Percentiles rank a stretch among this genome's conserved stretches.
Evolutionary conservation across 2,329 filamentous ascomycete species (phyloP).

Genomic region (Grosmannia penicillata): DNA sequence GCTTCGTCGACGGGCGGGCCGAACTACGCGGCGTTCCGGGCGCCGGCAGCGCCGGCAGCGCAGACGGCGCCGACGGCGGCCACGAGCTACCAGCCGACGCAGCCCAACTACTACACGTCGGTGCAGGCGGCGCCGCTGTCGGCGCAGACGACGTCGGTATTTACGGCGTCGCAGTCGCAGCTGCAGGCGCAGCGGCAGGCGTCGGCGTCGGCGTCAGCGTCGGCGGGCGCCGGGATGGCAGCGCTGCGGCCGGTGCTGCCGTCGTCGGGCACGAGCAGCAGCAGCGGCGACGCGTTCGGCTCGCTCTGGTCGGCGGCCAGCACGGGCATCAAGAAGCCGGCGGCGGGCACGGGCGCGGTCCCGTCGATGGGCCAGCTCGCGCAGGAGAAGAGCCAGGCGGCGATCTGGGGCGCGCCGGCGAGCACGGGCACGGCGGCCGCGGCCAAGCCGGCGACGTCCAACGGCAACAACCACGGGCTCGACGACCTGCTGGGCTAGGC

Average conservation of each 20-base stretch:
- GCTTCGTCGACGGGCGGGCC: constrained; percentile 37
- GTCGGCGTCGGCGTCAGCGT: constrained; percentile 14
- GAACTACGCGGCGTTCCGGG: constrained; percentile 50
- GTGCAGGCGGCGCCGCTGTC: constrained; percentile 30
- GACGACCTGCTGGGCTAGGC: constrained; percentile 33
- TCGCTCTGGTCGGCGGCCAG: constrained; percentile 69
- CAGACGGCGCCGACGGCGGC: constrained; percentile 25
- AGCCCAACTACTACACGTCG: constrained; percentile 92
- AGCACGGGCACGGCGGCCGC: constrained; percentile 10
- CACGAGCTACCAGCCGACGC: constrained; percentile 55
- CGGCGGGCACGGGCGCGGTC: constrained; percentile 43
- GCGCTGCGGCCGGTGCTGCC: constrained; percentile 10
- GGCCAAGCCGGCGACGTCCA: constrained; percentile 16
- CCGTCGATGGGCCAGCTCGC: constrained; percentile 83
- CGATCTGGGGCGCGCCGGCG: constrained; percentile 74
- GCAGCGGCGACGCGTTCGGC: constrained; percentile 76
- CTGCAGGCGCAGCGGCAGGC: constrained; percentile 3
- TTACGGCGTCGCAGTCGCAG: constrained; percentile 2
- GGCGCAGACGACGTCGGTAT: constrained; percentile 15
- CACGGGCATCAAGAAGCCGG: constrained; percentile 59
- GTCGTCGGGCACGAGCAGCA: constrained; percentile 12
- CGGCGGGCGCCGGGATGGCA: constrained; percentile 14
- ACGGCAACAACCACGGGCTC: constrained; percentile 19
- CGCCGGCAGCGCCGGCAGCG: constrained; percentile 24
- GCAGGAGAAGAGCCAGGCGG: constrained; percentile 93